Percentiles rank a stretch among this genome's conserved stretches.
Conservation (phyloP, 441 rosid species). For the Cnidoscolus chayamansa region DNA sequence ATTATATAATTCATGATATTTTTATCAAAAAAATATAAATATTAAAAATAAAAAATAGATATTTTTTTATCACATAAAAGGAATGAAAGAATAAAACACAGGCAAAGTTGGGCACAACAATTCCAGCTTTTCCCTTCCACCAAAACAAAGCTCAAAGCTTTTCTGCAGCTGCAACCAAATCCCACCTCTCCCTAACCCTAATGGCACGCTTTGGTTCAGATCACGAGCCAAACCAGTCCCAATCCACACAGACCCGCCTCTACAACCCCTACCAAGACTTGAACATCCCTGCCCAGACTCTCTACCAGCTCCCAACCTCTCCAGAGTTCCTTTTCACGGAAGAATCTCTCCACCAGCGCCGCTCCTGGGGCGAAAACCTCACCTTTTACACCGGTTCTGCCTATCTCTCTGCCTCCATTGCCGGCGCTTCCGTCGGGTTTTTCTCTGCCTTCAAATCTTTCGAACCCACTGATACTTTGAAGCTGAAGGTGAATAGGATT, state of each 20-base stretch:
- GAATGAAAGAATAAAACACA: neutral
- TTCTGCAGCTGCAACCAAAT: neutral
- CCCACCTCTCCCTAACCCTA: neutral
- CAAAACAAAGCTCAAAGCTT: neutral
- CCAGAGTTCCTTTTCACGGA: constrained; percentile 92
- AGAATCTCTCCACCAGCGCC: constrained; percentile 75
- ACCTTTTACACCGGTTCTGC: constrained; percentile 86
- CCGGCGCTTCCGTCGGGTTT: constrained; percentile 58
- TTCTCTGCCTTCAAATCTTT: constrained; percentile 55
- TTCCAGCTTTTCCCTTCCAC: neutral
- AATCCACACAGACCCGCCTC: constrained; percentile 40
- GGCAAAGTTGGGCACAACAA: neutral
- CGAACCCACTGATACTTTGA: constrained; percentile 68
- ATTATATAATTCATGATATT: too few species aligned
- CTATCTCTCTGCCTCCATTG: constrained; percentile 61
- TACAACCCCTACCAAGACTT: constrained; percentile 85
- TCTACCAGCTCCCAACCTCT: constrained; percentile 83
- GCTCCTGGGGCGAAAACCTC: constrained; percentile 95
- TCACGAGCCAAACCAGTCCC: constrained; percentile 30
- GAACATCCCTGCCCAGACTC: constrained; percentile 47
- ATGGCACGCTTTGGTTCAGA: constrained; percentile 33
- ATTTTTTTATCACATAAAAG: too few species aligned
- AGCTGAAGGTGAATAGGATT: constrained; percentile 75
- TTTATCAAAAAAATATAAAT: too few species aligned
- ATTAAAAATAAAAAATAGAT: too few species aligned